Evolutionary conservation across 2,329 filamentous ascomycete species (phyloP), one percentile per base, ranked within the genome.

Genomic region (Hawksworthiomyces lignivorus): DNA sequence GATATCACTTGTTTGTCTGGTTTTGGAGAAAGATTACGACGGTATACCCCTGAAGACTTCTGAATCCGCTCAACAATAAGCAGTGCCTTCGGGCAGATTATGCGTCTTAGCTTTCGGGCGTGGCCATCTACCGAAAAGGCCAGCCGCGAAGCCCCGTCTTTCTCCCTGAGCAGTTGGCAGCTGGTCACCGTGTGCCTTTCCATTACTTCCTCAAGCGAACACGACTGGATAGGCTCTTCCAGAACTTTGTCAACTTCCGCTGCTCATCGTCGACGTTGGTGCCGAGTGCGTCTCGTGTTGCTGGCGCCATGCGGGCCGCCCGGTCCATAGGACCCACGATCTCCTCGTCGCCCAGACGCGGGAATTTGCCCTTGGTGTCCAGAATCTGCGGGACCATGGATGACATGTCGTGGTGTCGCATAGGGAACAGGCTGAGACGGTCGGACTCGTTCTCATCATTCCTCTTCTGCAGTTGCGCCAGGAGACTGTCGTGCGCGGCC

Each of bases 291-390:
- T 42, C 45, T 17, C 15, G 15, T 5, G 19, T 17, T 2, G 40
- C 28, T 11, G 33, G 40, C 30, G 36, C 43, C 19, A 43, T 38
- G 32, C 20, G 27, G 7, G 67, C 65, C 50, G 76, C 72, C 11
- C 75, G 73, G 52, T 80, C 77, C 89, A 96, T 95, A 7, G 89
- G 89, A 2, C 89, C 89, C 33, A 96, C 87, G 57, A 96, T 94
- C 60, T 94, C 89, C 53, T 89, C 83, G 54, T 95, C 88, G 39
- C 88, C 88, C 24, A 90, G 76, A 52, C 82, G 80, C 19, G 88
- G 88, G 55, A 95, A 96, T 61, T 96, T 95, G 56, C 84, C 83
- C 48, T 84, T 82, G 56, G 82, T 70, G 56, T 85, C 80, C 48
- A 82, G 69, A 52, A 89, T 75, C 20, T 75, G 72, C 0, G 84